Percentiles rank a stretch among this genome's conserved stretches.
phyloP scores from a whole-genome alignment of 192 early-diverging fungal species.

The Phlyctochytrium arcticum region DNA sequence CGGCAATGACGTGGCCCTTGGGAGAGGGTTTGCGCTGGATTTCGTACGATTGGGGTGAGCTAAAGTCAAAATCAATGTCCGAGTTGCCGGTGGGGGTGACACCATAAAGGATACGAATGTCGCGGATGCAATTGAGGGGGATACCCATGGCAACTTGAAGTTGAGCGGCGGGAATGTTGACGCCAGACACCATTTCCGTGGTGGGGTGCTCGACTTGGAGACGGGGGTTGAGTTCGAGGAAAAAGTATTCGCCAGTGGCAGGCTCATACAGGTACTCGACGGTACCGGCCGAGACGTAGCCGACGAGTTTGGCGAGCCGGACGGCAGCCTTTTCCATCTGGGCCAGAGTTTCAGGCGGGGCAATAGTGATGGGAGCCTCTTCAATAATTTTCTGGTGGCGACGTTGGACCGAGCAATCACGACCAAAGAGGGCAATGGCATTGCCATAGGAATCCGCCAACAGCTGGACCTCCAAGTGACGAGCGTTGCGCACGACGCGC shows the following conservation, averaged over 20 bases:
- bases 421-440: constrained; percentile 96
- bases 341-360: constrained; percentile 57
- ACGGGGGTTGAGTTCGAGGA: constrained; percentile 96
- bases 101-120: constrained; percentile 95
- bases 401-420: constrained; percentile 97
- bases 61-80: constrained; percentile 93
- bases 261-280: constrained; percentile 96
- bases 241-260: constrained; percentile 83
- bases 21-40: constrained; percentile 89
- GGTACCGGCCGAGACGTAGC: constrained; percentile 75
- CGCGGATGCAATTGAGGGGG: constrained; percentile 88
- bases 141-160: constrained; percentile 99
- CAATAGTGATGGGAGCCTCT: constrained; percentile 90
- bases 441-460: constrained; percentile 96
- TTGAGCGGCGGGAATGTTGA: constrained; percentile 96
- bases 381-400: constrained; percentile 99
- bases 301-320: constrained; percentile 86
- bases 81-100: constrained; percentile 78
- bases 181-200: constrained; percentile 96
- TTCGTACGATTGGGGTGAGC: constrained; percentile 65
- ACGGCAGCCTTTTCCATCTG: constrained; percentile 98
- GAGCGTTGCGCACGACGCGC: constrained; percentile 91
- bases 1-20: constrained; percentile 97
- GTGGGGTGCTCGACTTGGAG: constrained; percentile 99
- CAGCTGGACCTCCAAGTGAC: constrained; percentile 96